A percentile compares a stretch with the other conserved stretches of the same genome.
phyloP scores from a whole-genome alignment of 495 filamentous ascomycete species.

The Apiosordaria backusii region DNA sequence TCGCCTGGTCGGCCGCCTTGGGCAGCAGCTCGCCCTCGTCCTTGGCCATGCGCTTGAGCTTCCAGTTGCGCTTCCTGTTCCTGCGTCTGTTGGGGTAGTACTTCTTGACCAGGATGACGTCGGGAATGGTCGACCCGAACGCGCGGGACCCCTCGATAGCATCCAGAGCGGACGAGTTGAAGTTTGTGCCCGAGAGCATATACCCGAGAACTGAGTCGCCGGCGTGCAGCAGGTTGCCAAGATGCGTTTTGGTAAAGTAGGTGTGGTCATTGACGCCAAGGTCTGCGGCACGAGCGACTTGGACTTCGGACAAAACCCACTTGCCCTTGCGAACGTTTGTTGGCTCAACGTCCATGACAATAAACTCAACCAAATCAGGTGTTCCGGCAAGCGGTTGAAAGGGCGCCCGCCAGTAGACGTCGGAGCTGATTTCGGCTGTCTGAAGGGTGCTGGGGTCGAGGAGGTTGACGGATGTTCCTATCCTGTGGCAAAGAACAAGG shows the following conservation, averaged over 20 bases:
- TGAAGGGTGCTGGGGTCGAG: conserved; percentile 90
- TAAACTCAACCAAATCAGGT: conserved; percentile 82
- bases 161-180: conserved; percentile 82
- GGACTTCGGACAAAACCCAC: conserved; percentile 78
- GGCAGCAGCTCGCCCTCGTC: conserved; percentile 79
- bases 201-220: conserved; percentile 94
- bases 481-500: conserved; percentile 67
- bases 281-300: conserved; percentile 82
- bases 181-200: conserved; percentile 80
- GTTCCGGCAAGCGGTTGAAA: conserved; percentile 81
- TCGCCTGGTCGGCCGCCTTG: conserved; percentile 75
- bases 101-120: conserved; percentile 96
- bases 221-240: conserved; percentile 79
- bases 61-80: conserved; percentile 81
- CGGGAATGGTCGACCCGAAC: conserved; percentile 74
- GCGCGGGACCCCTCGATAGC: conserved; percentile 66
- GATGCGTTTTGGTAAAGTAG: conserved; percentile 84
- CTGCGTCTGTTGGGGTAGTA: conserved; percentile 81
- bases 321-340: conserved; percentile 71
- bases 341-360: conserved; percentile 91
- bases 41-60: conserved; percentile 84
- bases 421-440: conserved; percentile 74
- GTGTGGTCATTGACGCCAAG: conserved; percentile 81
- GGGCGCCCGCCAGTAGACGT: conserved; percentile 82
- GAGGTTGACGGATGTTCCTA: conserved; percentile 85